These are phyloP conservation scores for Leccinellum rugosiceps DNA, from an alignment of 768 basidiomycete species.

Conservation along the genomic window DNA sequence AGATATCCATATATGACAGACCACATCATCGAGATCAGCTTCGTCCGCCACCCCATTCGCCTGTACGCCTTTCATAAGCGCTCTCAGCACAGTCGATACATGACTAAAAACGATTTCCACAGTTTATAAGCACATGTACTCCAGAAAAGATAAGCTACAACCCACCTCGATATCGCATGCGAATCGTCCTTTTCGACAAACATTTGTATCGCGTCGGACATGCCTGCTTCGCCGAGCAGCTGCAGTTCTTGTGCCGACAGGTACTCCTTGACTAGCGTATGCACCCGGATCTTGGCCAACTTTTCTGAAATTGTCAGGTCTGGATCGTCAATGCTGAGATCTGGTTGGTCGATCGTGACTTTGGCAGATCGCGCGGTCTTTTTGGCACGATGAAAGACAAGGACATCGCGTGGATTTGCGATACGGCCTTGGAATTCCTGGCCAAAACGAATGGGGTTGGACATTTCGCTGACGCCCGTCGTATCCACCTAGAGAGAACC, in stretches of 20 bases:
- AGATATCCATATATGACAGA: constrained; percentile 30
- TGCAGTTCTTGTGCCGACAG: constrained; percentile 90
- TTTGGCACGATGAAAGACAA: constrained; percentile 86
- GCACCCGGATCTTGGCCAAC: constrained; percentile 77
- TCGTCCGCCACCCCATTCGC: constrained; percentile 67
- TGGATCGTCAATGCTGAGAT: constrained; percentile 77
- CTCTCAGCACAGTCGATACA: constrained; percentile 55
- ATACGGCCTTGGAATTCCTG: constrained; percentile 89
- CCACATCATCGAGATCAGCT: constrained; percentile 70
- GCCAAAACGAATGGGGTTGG: constrained; percentile 95
- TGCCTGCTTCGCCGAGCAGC: constrained; percentile 81
- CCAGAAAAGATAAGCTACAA: constrained; percentile 11
- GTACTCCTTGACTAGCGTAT: constrained; percentile 89
- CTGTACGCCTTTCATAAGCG: constrained; percentile 65
- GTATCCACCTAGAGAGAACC: constrained; percentile 70
- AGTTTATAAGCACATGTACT: neutral
- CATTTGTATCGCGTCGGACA: constrained; percentile 91
- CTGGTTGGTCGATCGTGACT: constrained; percentile 71
- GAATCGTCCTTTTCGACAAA: constrained; percentile 98
- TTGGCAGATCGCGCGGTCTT: constrained; percentile 46
- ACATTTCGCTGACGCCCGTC: constrained; percentile 85
- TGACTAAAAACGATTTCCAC: constrained; percentile 45
- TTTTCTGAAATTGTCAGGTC: constrained; percentile 66
- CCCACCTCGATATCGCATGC: constrained; percentile 85
- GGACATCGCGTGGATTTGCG: constrained; percentile 92